Percentiles rank a stretch among this genome's conserved stretches.
These are phyloP conservation scores for Stellera chamaejasme DNA, from an alignment of 345 rosid species.

Conservation along the genomic window DNA sequence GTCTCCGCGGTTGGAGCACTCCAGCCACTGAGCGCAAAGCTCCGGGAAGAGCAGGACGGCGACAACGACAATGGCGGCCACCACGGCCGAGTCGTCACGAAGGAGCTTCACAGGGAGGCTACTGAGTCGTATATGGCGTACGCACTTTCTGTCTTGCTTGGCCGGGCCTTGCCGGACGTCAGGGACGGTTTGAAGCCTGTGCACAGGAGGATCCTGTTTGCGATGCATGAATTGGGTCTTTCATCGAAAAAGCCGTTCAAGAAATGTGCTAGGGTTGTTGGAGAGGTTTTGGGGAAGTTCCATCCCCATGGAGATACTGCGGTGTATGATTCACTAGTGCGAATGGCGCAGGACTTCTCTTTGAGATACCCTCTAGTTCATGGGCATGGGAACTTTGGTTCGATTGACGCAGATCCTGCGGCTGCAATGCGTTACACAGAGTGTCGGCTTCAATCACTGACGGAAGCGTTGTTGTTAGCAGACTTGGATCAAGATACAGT, in stretches of 20 bases:
- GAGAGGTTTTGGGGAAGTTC: slow-evolving; percentile 97
- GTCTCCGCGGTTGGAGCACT: slow-evolving; percentile 21
- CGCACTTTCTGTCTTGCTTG: slow-evolving; percentile 90
- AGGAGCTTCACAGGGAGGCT: slow-evolving; percentile 89
- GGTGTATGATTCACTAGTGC: slow-evolving; percentile 85
- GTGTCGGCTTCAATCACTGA: slow-evolving; percentile 76
- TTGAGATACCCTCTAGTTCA: slow-evolving; percentile 79
- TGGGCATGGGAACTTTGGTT: slow-evolving; percentile 98
- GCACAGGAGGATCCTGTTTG: slow-evolving; percentile 86
- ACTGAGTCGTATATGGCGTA: slow-evolving; percentile 85
- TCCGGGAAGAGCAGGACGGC: slow-evolving; percentile 31
- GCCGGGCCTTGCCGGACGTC: slow-evolving; percentile 91
- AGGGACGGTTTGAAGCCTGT: slow-evolving; percentile 95
- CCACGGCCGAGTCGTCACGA: slow-evolving; percentile 38
- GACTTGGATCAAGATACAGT: slow-evolving; percentile 87
- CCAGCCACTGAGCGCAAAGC: slow-evolving; percentile 16
- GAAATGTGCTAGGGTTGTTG: slow-evolving; percentile 98
- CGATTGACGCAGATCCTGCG: slow-evolving; percentile 93
- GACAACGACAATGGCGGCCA: slow-evolving; percentile 12
- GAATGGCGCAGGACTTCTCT: slow-evolving; percentile 98
- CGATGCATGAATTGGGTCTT: slow-evolving; percentile 96
- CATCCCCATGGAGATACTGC: slow-evolving; percentile 98
- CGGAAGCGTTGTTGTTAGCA: slow-evolving; percentile 80
- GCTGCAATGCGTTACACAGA: slow-evolving; percentile 99
- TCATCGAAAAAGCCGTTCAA: slow-evolving; percentile 83